Conservation (phyloP, 768 basidiomycete genomes). For the Gloeophyllum trabeum region DNA sequence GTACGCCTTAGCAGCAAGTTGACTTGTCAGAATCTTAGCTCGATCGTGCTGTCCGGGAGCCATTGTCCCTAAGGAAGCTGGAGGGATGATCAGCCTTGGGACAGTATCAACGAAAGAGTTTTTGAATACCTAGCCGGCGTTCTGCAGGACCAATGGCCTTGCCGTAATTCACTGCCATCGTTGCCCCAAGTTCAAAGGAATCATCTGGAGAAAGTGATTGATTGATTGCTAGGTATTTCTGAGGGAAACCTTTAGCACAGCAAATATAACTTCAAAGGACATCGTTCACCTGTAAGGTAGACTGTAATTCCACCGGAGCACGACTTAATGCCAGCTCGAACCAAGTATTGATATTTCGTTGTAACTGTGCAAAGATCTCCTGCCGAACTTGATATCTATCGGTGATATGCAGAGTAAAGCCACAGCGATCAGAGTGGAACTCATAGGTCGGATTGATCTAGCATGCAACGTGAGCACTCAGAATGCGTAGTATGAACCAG, state of each 20-base stretch:
- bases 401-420: conserved; percentile 66
- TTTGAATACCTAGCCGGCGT: conserved; percentile 57
- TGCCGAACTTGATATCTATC: conserved; percentile 83
- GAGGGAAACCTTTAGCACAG: not conserved
- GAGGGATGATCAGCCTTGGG: conserved; percentile 5
- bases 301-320: conserved; percentile 87
- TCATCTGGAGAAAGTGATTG: conserved; percentile 60
- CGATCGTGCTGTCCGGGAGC: conserved; percentile 69
- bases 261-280: not conserved
- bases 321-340: conserved; percentile 78
- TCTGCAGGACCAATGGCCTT: conserved; percentile 72
- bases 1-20: conserved; percentile 86
- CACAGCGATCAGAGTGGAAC: conserved; percentile 69
- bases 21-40: conserved; percentile 70
- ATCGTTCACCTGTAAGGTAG: conserved; percentile 75
- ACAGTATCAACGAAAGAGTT: not conserved
- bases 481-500: not conserved
- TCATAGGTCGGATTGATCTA: conserved; percentile 86
- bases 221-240: conserved; percentile 85
- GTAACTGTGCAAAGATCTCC: conserved; percentile 68
- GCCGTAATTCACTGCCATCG: conserved; percentile 78
- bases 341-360: conserved; percentile 71
- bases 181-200: conserved; percentile 83
- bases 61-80: conserved; percentile 43
- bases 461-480: conserved; percentile 1